Percentiles rank a stretch among this genome's conserved stretches.
These are phyloP conservation scores for Amphibolis antarctica DNA, from an alignment of 106 monocot species.

Conservation along the genomic window DNA sequence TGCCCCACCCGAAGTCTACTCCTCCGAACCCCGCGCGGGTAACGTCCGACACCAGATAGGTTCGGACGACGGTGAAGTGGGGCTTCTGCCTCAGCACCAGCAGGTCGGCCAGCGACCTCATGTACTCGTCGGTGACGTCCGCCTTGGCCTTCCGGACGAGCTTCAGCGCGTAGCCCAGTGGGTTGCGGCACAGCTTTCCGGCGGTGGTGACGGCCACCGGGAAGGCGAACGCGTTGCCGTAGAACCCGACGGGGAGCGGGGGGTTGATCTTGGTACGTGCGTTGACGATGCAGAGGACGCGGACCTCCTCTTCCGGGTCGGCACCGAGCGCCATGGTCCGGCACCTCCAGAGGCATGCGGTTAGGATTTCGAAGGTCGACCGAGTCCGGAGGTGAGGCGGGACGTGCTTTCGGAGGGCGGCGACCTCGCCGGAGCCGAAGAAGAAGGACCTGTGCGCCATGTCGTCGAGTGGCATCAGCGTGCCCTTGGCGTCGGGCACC, in stretches of 20 bases:
- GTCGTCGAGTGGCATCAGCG: constrained; percentile 11
- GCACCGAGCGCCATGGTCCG: constrained; percentile 29
- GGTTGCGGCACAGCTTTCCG: constrained; percentile 18
- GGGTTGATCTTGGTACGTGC: constrained; percentile 12
- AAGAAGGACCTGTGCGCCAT: constrained; percentile 33
- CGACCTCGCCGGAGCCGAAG: constrained; percentile 29
- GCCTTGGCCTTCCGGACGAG: constrained; percentile 30
- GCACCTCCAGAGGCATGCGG: constrained; percentile 40
- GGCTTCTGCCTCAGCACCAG: constrained; percentile 36
- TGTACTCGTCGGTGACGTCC: constrained; percentile 21
- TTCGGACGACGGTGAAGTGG: constrained; percentile 15
- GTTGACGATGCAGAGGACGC: constrained; percentile 31
- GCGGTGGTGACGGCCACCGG: constrained; percentile 27
- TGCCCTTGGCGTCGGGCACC: constrained; percentile 10
- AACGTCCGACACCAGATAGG: constrained; percentile 39
- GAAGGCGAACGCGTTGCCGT: constrained; percentile 43
- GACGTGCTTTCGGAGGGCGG: constrained; percentile 11
- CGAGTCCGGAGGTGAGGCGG: constrained; percentile 16
- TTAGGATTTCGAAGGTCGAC: constrained; percentile 30
- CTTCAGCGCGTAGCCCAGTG: constrained; percentile 32
- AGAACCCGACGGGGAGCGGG: constrained; percentile 32
- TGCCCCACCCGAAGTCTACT: constrained; percentile 52
- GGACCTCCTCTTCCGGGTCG: constrained; percentile 31
- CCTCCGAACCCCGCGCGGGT: constrained; percentile 21
- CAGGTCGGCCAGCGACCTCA: constrained; percentile 41